These are phyloP conservation scores for Pseudocercospora ulei DNA, from an alignment of 2,329 filamentous ascomycete genomes.

Conservation along the genomic window DNA sequence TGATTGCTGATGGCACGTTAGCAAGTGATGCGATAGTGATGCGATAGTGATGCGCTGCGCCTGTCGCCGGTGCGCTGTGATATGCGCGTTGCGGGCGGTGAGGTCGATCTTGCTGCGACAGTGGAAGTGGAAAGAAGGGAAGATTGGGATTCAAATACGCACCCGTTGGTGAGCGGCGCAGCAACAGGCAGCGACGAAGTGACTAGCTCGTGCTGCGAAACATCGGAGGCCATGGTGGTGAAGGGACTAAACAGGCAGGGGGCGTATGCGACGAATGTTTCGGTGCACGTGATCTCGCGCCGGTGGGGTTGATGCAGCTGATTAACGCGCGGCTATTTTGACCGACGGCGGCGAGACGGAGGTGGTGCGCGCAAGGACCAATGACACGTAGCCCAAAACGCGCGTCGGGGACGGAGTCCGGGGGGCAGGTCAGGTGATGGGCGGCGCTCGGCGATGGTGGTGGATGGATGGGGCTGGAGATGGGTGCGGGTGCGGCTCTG, in stretches of 20 bases:
- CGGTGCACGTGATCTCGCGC: slow-evolving; percentile 23
- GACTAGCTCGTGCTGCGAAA: slow-evolving; percentile 21
- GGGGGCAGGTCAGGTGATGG: slow-evolving; percentile 11
- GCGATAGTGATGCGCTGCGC: not conserved
- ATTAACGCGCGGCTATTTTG: slow-evolving; percentile 12
- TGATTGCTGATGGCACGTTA: slow-evolving; percentile 10
- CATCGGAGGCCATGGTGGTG: slow-evolving; percentile 21
- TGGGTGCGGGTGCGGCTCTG: slow-evolving; percentile 15
- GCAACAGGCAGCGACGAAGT: slow-evolving; percentile 15
- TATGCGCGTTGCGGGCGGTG: too few species aligned
- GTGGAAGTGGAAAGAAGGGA: not conserved
- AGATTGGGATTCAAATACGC: slow-evolving; percentile 10
- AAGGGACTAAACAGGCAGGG: slow-evolving; percentile 1
- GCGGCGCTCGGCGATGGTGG: slow-evolving; percentile 11
- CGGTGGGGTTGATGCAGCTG: slow-evolving; percentile 6
- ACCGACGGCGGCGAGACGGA: slow-evolving; percentile 8
- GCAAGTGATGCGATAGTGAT: slow-evolving; percentile 2
- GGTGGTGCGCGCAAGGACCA: slow-evolving; percentile 15
- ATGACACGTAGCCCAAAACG: slow-evolving; percentile 9
- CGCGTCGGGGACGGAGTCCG: slow-evolving; percentile 9
- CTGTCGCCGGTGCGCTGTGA: too few species aligned
- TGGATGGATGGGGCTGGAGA: slow-evolving; percentile 16
- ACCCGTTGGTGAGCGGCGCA: slow-evolving; percentile 22
- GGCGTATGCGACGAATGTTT: slow-evolving; percentile 2
- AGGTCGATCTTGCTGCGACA: not conserved